Base-by-base conservation (phyloP, 2,329 filamentous ascomycete species). In the Penicillium sp. region DNA sequence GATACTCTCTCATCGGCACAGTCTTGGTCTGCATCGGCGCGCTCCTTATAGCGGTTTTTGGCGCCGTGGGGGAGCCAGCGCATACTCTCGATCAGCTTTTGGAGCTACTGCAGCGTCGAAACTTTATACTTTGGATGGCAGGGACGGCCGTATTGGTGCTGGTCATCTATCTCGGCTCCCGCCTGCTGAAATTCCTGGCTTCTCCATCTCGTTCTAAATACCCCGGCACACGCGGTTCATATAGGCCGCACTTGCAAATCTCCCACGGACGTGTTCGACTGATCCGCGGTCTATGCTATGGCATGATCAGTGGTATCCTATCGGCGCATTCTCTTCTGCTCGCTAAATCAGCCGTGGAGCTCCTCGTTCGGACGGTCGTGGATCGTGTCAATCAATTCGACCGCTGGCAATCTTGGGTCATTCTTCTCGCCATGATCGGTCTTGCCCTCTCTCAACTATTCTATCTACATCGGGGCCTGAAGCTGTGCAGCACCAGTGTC, bases 281-380 rank as follows among this genome's bases (percentile, higher is more conserved):
- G 15, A 73, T 85, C 40, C 82, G 88, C 31, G 93, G 93, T 34
- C 82, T 97, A 68, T 81, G 84, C 54, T 98, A 94, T 68, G 93
- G 91, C 31, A 81, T 85, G 65, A 84, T 96, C 61, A 90, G 90
- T 65, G 93, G 93, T 55, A 90, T 96, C 45, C 74, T 98, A 2
- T 97, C 93, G 1, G 93, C 93, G 1, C 93, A 98, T 70, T 89
- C 87, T 19, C 79, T 98, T 17, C 78, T 98, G 15, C 83, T 98
- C 57, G 93, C 93, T 55, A 98, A 98, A 70, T 95, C 90, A 28
- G 91, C 93, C 8, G 93, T 98, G 45, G 93, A 98, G 72, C 77
- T 98, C 33, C 77, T 98, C 44, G 88, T 98, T 49, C 78, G 83
- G 60, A 97, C 93, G 3, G 79, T 94, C 37, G 77, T 90, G 40